Percentiles rank a stretch among this genome's conserved stretches.
These are phyloP conservation scores for Senecio squalidus DNA, from an alignment of 140 eudicot genomes.

Conservation along the genomic window DNA sequence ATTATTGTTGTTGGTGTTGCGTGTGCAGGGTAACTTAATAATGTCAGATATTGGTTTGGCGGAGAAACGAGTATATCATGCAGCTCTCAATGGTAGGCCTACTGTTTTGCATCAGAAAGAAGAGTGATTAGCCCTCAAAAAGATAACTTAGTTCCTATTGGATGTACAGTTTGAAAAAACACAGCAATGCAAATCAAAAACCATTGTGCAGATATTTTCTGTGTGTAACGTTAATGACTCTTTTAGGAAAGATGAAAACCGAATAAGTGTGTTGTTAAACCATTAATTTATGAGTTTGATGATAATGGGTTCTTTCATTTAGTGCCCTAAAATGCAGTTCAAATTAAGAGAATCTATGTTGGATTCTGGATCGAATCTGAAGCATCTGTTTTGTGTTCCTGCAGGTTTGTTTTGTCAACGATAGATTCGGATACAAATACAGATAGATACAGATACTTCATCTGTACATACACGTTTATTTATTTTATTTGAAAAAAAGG, in stretches of 20 bases:
- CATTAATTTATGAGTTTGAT: not conserved
- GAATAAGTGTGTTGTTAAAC: conserved; percentile 22
- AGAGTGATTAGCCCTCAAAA: conserved; percentile 58
- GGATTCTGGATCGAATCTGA: conserved; percentile 40
- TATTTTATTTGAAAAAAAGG: not conserved
- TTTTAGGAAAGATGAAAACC: conserved; percentile 6
- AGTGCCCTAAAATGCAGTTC: not conserved
- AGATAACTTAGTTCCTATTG: conserved; percentile 19
- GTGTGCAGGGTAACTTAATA: conserved; percentile 78
- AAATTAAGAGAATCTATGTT: too few species aligned
- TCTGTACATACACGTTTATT: conserved; percentile 37
- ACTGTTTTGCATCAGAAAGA: conserved; percentile 88
- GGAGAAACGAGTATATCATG: conserved; percentile 88
- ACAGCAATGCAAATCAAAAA: conserved; percentile 10
- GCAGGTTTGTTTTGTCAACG: conserved; percentile 71
- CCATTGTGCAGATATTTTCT: conserved; percentile 13
- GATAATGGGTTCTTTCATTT: not conserved
- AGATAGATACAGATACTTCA: conserved; percentile 31
- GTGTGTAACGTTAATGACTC: conserved; percentile 23
- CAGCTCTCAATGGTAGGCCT: conserved; percentile 89
- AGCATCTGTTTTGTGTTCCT: conserved; percentile 68
- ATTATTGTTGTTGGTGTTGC: conserved; percentile 5
- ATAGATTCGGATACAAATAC: conserved; percentile 43
- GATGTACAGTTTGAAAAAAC: conserved; percentile 31
- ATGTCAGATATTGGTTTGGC: conserved; percentile 87